Evolutionary conservation across 768 basidiomycete genomes (phyloP).

Genomic region (Xerocomus spinulosus): DNA sequence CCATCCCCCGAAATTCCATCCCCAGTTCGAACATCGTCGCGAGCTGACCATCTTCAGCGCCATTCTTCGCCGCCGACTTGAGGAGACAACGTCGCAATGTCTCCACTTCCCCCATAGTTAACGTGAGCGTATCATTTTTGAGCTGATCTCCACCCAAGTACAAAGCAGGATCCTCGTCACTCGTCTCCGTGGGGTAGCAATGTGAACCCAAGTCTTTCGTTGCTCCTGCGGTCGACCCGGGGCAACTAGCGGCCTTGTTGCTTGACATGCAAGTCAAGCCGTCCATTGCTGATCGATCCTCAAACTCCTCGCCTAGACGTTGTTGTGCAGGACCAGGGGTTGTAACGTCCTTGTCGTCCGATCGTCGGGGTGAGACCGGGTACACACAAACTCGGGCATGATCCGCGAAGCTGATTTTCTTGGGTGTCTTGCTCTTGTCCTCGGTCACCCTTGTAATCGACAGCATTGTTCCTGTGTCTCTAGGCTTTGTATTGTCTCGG

Average conservation of each 20-base stretch:
- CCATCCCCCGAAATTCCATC: constrained; percentile 17
- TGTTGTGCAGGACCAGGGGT: neutral
- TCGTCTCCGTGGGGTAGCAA: neutral
- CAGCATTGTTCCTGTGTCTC: neutral
- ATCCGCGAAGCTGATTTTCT: constrained; percentile 25
- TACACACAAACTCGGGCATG: constrained; percentile 22
- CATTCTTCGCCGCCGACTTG: constrained; percentile 2
- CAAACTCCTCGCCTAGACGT: neutral
- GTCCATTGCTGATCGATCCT: neutral
- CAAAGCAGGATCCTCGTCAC: neutral
- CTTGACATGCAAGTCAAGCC: neutral
- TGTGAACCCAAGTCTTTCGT: neutral
- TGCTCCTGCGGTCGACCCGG: neutral
- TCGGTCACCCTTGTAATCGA: constrained; percentile 7
- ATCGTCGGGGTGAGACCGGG: constrained; percentile 9
- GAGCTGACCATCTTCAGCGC: constrained; percentile 6
- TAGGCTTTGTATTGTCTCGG: neutral
- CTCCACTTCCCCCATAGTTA: constrained; percentile 18
- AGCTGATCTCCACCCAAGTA: neutral
- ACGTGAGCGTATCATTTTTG: constrained; percentile 9
- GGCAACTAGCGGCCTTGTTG: neutral
- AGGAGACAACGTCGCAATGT: constrained; percentile 13
- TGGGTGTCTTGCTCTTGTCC: constrained; percentile 19
- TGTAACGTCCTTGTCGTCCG: neutral
- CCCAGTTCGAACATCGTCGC: constrained; percentile 20